Base-by-base conservation (phyloP, 2,329 filamentous ascomycete species). In the Dactylellina haptotyla region DNA sequence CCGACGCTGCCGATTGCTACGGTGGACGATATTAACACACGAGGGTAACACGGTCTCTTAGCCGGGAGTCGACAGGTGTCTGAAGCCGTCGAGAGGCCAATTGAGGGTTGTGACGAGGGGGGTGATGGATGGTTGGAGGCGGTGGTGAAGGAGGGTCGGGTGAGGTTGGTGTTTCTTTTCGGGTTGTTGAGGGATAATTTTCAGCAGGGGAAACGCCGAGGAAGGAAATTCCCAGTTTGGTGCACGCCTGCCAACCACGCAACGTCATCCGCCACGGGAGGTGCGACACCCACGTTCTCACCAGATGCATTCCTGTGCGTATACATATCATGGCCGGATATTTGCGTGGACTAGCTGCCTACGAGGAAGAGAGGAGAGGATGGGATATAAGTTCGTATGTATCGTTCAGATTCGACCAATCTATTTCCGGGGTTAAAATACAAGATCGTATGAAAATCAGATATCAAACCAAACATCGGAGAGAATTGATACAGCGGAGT, bases 111-210 rank as follows among this genome's bases (percentile, higher is more conserved):
- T 46, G n/a, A 46, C 8, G 41, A 18, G 41, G 20, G 28, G 37
- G 57, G 48, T 9, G 23, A 18, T 32, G 34, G 41, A 45, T 28
- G 34, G 37, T 25, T 30, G 25, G 37, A 37, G n/a, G 26, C 18
- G 12, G 37, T 16, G 14, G 37, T 46, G 41, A 23, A 46, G n/a
- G 41, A 46, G 5, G 14, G n/a, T n/a, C n/a, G 43, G 26, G 28
- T 37, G 51, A 41, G 45, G 64, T 59, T 58, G 41, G 50, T 26
- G 26, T 23, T 59, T 20, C 41, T 48, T 46, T 37, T 63, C 46
- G 64, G 56, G 34, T 46, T 64, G 53, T 71, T 72, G 67, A 65
- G 67, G 53, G 67, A 72, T 72, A 72, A 72, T 65, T 72, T 71
- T 71, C 58, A 57, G 58, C 66, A 64, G 53, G 46, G 41, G 51